A percentile compares a stretch with the other conserved stretches of the same genome.
Evolutionary conservation across 345 rosid species (phyloP).

Genomic region (Euphorbia tirucalli): DNA sequence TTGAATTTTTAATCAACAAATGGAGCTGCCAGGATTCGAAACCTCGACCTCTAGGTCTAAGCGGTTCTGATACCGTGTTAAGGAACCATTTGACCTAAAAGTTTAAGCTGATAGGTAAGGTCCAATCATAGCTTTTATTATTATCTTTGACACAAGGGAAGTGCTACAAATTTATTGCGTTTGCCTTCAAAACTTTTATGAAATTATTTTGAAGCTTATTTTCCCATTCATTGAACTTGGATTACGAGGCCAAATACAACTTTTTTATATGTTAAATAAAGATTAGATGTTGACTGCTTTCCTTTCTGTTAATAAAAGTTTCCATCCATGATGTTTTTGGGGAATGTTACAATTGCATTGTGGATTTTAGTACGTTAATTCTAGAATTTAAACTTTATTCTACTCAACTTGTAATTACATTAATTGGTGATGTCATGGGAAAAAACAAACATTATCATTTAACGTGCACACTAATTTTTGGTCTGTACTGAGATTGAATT

Average conservation of each 20-base stretch:
- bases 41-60: too few relatives aligned
- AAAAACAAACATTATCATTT: not conserved
- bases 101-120: too few relatives aligned
- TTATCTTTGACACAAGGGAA: too few relatives aligned
- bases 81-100: too few relatives aligned
- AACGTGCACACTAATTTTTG: too few relatives aligned
- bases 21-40: too few relatives aligned
- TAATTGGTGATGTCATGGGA: constrained; percentile 2
- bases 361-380: not conserved
- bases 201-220: not conserved
- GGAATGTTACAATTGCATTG: not conserved
- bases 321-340: not conserved
- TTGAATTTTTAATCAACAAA: too few relatives aligned
- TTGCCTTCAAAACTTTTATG: too few relatives aligned
- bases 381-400: not conserved
- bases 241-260: not conserved
- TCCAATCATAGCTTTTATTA: too few relatives aligned
- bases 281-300: not conserved
- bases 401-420: not conserved
- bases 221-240: not conserved
- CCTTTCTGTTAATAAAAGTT: not conserved
- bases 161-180: not conserved
- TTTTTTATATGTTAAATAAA: not conserved
- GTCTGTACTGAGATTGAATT: not conserved
- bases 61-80: too few relatives aligned